phyloP scores from a whole-genome alignment of 805 yeast species.

The Wickerhamiella sorbophila region DNA sequence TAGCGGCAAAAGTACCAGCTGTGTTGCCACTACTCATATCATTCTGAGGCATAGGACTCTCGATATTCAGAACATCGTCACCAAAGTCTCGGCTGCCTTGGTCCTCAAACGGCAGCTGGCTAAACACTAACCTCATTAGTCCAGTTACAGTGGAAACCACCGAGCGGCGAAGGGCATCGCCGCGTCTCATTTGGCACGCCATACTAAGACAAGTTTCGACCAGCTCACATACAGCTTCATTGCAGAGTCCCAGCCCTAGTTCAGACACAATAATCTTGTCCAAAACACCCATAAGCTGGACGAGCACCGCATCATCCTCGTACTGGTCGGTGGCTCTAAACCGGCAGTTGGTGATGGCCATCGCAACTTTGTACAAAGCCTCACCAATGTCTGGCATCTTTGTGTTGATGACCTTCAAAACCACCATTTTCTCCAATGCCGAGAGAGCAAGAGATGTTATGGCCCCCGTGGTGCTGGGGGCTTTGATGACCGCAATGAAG shows the following conservation, averaged over 20 bases:
- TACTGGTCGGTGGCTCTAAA: slow-evolving; percentile 91
- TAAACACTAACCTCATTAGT: slow-evolving; percentile 12
- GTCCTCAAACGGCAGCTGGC: background rate
- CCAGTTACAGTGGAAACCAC: slow-evolving; percentile 36
- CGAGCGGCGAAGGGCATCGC: slow-evolving; percentile 75
- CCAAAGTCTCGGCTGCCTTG: background rate
- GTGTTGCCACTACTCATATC: background rate
- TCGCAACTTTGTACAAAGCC: slow-evolving; percentile 50
- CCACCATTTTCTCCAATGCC: slow-evolving; percentile 59
- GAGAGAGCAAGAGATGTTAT: slow-evolving; percentile 71
- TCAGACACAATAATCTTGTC: slow-evolving; percentile 53
- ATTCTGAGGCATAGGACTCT: background rate
- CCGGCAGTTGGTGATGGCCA: slow-evolving; percentile 80
- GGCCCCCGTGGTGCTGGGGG: slow-evolving; percentile 72
- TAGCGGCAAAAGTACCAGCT: background rate
- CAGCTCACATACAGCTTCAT: slow-evolving; percentile 74
- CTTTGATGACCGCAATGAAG: slow-evolving; percentile 66
- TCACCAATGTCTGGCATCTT: slow-evolving; percentile 40
- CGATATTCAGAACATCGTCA: background rate
- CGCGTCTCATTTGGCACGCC: slow-evolving; percentile 83
- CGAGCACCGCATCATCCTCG: slow-evolving; percentile 79
- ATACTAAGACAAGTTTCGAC: slow-evolving; percentile 81
- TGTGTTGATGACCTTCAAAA: slow-evolving; percentile 48
- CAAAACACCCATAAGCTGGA: slow-evolving; percentile 65
- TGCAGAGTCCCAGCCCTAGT: slow-evolving; percentile 52